Evolutionary conservation across 2,329 filamentous ascomycete species (phyloP).

Genomic region (Fusarium praegraminearum): DNA sequence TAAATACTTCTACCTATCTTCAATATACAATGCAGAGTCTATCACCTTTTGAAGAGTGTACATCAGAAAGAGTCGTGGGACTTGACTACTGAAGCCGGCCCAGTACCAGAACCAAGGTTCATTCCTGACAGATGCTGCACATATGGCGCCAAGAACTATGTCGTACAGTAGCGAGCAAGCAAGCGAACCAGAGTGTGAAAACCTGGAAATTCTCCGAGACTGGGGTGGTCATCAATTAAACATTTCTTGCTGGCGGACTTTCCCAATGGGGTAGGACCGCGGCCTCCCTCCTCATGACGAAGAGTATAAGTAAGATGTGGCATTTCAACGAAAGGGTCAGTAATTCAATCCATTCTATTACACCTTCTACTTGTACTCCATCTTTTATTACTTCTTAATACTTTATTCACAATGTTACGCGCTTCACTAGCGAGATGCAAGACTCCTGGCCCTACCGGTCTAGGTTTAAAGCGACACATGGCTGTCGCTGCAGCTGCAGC

Average conservation of each 20-base stretch:
- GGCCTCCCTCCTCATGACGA: constrained; percentile 20
- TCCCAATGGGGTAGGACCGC: constrained; percentile 49
- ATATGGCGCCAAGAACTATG: neutral
- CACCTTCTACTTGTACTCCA: neutral
- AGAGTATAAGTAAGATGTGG: constrained; percentile 42
- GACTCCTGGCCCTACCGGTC: neutral
- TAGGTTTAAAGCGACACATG: constrained; percentile 33
- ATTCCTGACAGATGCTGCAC: neutral
- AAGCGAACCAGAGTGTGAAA: neutral
- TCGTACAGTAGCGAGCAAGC: constrained; percentile 6
- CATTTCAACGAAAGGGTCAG: constrained; percentile 1
- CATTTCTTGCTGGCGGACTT: constrained; percentile 43
- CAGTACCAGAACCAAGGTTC: neutral
- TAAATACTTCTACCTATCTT: too few species aligned
- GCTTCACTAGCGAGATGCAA: constrained; percentile 30
- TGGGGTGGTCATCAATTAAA: constrained; percentile 12
- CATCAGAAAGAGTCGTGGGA: too few species aligned
- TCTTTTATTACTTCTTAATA: neutral
- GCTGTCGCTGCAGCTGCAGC: constrained; percentile 31
- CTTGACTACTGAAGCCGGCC: neutral
- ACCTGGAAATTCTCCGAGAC: constrained; percentile 10
- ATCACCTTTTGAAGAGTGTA: too few species aligned
- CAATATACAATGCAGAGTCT: neutral
- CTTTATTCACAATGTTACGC: constrained; percentile 38
- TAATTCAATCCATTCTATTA: neutral